These are phyloP conservation scores for Oryza punctata DNA, from an alignment of 176 grass and related monocot species.

Conservation along the genomic window DNA sequence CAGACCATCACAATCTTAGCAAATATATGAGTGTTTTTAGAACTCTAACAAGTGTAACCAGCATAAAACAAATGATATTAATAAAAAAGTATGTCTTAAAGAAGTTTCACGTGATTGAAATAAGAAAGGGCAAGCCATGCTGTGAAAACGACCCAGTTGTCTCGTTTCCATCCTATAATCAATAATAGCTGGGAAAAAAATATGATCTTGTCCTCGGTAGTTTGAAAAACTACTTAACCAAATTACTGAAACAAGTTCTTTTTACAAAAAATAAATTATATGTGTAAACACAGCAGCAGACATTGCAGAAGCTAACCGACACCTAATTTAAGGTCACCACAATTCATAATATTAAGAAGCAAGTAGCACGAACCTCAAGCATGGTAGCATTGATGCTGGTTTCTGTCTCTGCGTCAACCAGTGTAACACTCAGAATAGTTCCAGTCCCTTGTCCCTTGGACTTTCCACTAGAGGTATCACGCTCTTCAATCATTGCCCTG, in stretches of 20 bases:
- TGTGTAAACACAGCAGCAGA: background rate
- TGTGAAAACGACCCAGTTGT: background rate
- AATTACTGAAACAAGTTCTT: slow-evolving; percentile 1
- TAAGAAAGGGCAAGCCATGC: background rate
- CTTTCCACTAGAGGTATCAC: slow-evolving; percentile 79
- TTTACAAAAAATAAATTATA: background rate
- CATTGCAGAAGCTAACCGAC: slow-evolving; percentile 11
- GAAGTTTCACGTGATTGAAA: background rate
- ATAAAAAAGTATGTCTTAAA: background rate
- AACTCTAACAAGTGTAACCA: background rate
- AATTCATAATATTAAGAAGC: slow-evolving; percentile 5
- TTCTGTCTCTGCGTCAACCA: slow-evolving; percentile 77
- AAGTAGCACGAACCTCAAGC: slow-evolving; percentile 71
- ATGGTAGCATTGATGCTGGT: slow-evolving; percentile 87
- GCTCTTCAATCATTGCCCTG: slow-evolving; percentile 90
- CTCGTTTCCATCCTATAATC: background rate
- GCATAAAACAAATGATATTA: background rate
- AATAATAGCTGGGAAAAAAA: background rate
- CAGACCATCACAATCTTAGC: background rate
- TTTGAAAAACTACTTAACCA: background rate
- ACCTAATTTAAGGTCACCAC: background rate
- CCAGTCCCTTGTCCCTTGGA: slow-evolving; percentile 85
- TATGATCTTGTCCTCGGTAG: background rate
- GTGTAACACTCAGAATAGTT: slow-evolving; percentile 66
- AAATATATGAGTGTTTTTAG: background rate